Evolutionary conservation across 2,329 filamentous ascomycete genomes (phyloP), one percentile per base, ranked within the genome.

Genomic region (Arachnopeziza araneosa): DNA sequence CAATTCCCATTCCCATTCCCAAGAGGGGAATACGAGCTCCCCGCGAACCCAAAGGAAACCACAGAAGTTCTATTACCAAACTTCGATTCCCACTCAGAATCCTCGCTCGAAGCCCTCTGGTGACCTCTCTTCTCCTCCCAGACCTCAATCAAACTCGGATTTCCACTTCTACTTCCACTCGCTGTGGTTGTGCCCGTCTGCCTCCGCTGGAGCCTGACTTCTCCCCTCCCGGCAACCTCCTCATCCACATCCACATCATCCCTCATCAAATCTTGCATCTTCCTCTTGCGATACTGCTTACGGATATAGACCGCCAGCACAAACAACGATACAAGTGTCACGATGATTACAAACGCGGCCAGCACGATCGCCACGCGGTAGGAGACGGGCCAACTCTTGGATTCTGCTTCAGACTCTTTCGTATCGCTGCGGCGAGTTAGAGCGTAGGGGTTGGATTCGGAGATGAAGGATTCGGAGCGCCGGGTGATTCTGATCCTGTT

Each of bases 351-450:
- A 7, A 59, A 49, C 3, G 57, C 57, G 30, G 63, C 57, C 55
- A 66, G 36, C n/a, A 57, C 56, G 19, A 66, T 64, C 48, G 64
- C 64, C 19, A 65, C 54, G 21, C 59, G 55, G 54, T 62, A 61
- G 24, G 61, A 60, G 32, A 58, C 51, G 57, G 24, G 48, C 52
- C 24, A 57, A 30, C 24, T 54, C 14, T 6, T 54, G 23, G 23
- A 24, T 24, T 50, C 53, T 56, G 54, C 14, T 49, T 14, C 7
- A 5, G 26, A 9, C 5, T 48, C 8, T 49, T 6, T 24, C 50
- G 49, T 26, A 17, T 10, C 49, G 21, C 1, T 19, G 19, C 12
- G 56, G 24, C 26, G 57, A 44, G 54, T 26, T 32, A 52, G 59
- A n/a, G 23, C 52, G 50, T 48, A 26, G 55, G 55, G 26, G 55